These are phyloP conservation scores for Cylindrotheca closterium DNA, from an alignment of 108 stramenopile species.

Conservation along the genomic window DNA sequence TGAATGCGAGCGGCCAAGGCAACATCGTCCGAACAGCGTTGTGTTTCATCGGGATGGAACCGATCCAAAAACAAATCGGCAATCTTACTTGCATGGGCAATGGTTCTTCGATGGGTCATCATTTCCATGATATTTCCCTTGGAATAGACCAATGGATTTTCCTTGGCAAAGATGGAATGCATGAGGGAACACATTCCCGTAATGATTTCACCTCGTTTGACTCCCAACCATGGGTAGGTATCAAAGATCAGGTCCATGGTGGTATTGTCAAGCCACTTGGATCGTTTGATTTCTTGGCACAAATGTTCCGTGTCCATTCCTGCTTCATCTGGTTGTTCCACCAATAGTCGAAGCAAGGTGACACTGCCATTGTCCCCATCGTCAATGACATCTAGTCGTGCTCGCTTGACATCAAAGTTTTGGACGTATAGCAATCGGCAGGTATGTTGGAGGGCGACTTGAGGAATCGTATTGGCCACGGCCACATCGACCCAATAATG, in stretches of 20 bases:
- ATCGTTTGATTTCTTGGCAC: slow-evolving; percentile 71
- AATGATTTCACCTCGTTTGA: slow-evolving; percentile 85
- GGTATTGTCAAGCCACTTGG: slow-evolving; percentile 90
- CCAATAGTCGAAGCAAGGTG: slow-evolving; percentile 85
- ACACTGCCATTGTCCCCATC: slow-evolving; percentile 93
- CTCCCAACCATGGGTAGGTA: slow-evolving; percentile 70
- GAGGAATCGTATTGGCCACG: slow-evolving; percentile 87
- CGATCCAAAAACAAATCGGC: slow-evolving; percentile 89
- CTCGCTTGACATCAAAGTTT: slow-evolving; percentile 86
- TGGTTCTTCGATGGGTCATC: slow-evolving; percentile 47
- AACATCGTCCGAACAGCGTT: slow-evolving; percentile 43
- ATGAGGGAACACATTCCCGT: slow-evolving; percentile 86
- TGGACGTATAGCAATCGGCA: slow-evolving; percentile 79
- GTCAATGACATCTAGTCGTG: slow-evolving; percentile 87
- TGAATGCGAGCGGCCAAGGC: slow-evolving; percentile 46
- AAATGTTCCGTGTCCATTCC: slow-evolving; percentile 51
- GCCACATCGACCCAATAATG: slow-evolving; percentile 92
- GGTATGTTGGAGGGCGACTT: slow-evolving; percentile 84
- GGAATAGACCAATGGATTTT: slow-evolving; percentile 78
- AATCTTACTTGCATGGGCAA: slow-evolving; percentile 72
- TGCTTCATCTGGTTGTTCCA: slow-evolving; percentile 12
- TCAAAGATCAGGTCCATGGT: slow-evolving; percentile 89
- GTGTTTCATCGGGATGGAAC: slow-evolving; percentile 79
- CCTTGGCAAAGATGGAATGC: slow-evolving; percentile 88
- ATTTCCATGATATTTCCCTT: slow-evolving; percentile 81